Base-by-base conservation (phyloP, 352 stramenopile species). In the Pythium apleroticum region DNA sequence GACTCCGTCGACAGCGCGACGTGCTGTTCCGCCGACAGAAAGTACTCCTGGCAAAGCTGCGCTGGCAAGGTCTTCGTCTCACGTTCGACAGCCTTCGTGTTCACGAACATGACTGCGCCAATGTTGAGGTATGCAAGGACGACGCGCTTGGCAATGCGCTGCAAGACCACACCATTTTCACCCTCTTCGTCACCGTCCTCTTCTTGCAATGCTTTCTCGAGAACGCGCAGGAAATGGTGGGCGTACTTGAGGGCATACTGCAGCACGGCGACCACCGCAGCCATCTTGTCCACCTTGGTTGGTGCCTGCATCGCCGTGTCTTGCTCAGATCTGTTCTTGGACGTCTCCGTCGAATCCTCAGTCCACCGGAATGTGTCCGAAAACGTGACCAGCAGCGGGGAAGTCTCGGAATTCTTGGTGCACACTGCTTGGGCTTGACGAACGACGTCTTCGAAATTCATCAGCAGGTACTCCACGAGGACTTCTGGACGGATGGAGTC, bases 21-120 rank as follows among this genome's bases (percentile, higher is more conserved):
- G 11, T 64, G 52, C n/a, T 72, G 65, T 2, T 64, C 46, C 5
- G 20, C 27, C 4, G 54, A 48, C 24, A 72, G 35, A 46, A 60
- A 68, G n/a, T 57, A 72, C 5, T 57, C 30, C 50, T 72, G 65
- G 41, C 65, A 72, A 5, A 60, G 65, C 11, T 53, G 20, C 15
- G 48, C 59, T 24, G 43, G 17, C 10, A 48, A 10, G 8, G 30
- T 45, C 25, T 45, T 24, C 33, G 11, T 52, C n/a, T 48, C 24
- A 11, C 45, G 28, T 31, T 39, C 30, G 1, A 43, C 3, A 15
- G 39, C 14, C 15, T 45, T 59, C 22, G 28, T 3, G 19, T 24
- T 48, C 7, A 52, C 57, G 31, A 70, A 70, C 15, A 70, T 19
- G 9, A 57, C 49, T 2, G 57, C 39, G 4, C 57, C 58, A 22